Evolutionary conservation across 345 rosid genomes (phyloP).

Genomic region (Populus simonii): DNA sequence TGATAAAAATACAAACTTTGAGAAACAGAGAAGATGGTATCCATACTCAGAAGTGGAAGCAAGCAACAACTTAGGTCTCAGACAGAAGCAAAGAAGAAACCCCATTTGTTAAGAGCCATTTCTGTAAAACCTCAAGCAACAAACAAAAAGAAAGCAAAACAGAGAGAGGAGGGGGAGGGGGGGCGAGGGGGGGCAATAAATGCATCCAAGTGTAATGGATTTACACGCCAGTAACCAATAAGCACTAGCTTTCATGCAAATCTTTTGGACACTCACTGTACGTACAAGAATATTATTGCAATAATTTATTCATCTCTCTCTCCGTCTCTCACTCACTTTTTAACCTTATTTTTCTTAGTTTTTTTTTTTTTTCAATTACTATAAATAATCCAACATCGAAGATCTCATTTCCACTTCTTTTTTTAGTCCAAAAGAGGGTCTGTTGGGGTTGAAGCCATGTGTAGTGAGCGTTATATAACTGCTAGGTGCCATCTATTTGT

Average conservation of each 20-base stretch:
- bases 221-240: slow-evolving; percentile 53
- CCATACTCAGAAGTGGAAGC: slow-evolving; percentile 10
- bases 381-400: background rate
- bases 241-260: slow-evolving; percentile 52
- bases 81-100: slow-evolving; percentile 43
- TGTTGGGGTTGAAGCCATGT: no score
- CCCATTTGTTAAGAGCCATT: slow-evolving; percentile 71
- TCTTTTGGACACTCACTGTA: slow-evolving; percentile 14
- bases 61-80: slow-evolving; percentile 1
- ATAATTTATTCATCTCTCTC: background rate
- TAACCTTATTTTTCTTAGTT: no score
- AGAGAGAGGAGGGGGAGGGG: slow-evolving; percentile 8
- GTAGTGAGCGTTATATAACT: background rate
- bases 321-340: no score
- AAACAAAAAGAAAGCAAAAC: slow-evolving; percentile 17
- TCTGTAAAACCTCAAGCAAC: slow-evolving; percentile 59
- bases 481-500: background rate
- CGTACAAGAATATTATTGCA: background rate
- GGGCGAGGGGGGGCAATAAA: slow-evolving; percentile 25
- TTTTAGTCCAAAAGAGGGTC: background rate
- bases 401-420: background rate
- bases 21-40: background rate
- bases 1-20: background rate
- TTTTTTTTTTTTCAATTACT: background rate
- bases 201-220: slow-evolving; percentile 52